phyloP scores from a whole-genome alignment of 2,329 filamentous ascomycete species.

The Truncatella angustata region DNA sequence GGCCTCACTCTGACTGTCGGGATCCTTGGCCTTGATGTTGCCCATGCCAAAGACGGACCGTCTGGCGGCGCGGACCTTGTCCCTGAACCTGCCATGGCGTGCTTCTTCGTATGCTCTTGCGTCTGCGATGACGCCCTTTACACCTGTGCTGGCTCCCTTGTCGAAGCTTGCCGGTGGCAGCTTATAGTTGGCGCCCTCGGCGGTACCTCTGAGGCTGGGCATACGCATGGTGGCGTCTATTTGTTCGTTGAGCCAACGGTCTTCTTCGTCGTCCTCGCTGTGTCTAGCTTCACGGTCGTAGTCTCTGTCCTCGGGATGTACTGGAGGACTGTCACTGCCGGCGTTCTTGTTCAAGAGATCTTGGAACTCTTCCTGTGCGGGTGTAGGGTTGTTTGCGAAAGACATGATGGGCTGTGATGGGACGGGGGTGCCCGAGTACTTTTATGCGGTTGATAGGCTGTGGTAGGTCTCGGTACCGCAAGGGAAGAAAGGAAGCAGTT shows the following conservation, averaged over 20 bases:
- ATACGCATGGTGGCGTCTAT: constrained; percentile 67
- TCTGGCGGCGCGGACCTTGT: constrained; percentile 50
- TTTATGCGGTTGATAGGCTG: constrained; percentile 8
- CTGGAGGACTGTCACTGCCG: constrained; percentile 32
- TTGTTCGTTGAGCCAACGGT: constrained; percentile 48
- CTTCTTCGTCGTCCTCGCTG: constrained; percentile 54
- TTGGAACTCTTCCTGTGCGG: constrained; percentile 67
- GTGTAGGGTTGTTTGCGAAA: constrained; percentile 41
- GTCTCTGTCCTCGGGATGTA: constrained; percentile 61
- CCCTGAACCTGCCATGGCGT: constrained; percentile 53
- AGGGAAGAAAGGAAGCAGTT: not conserved
- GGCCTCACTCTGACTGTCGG: constrained; percentile 30
- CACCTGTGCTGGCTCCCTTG: constrained; percentile 70
- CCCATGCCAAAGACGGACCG: constrained; percentile 54
- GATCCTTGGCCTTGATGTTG: constrained; percentile 26
- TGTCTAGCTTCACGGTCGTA: constrained; percentile 42
- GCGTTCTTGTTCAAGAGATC: constrained; percentile 58
- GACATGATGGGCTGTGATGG: constrained; percentile 43
- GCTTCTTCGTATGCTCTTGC: constrained; percentile 74
- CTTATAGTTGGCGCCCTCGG: constrained; percentile 48
- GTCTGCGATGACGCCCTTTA: constrained; percentile 85
- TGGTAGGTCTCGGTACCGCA: not conserved
- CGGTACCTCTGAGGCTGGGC: constrained; percentile 46
- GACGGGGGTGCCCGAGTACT: constrained; percentile 17
- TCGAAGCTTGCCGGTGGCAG: constrained; percentile 64